phyloP scores from a whole-genome alignment of 495 filamentous ascomycete species.

The Penicillium tannophilum region DNA sequence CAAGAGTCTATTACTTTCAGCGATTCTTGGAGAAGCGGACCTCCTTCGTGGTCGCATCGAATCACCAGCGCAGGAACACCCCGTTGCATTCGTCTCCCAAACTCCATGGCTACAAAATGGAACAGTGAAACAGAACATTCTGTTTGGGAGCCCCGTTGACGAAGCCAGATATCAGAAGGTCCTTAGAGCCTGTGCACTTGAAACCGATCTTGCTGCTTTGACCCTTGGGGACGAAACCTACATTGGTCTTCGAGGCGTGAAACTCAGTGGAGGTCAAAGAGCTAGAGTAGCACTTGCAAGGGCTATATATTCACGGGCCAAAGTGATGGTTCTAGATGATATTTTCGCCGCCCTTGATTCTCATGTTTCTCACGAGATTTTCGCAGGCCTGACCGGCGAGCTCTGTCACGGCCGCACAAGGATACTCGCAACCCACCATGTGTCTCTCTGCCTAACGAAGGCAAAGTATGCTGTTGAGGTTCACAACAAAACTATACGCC shows the following conservation, averaged over 20 bases:
- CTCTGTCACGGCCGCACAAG: not conserved
- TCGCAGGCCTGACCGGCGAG: not conserved
- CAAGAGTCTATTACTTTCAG: not conserved
- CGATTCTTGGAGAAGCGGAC: not conserved
- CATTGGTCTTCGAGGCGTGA: not conserved
- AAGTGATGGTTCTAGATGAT: constrained; percentile 7
- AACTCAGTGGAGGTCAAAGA: constrained; percentile 2
- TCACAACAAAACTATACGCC: not conserved
- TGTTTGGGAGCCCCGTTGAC: not conserved
- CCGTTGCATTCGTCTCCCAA: not conserved
- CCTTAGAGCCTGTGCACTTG: not conserved
- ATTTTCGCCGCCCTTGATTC: constrained; percentile 1
- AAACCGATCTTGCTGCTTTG: constrained; percentile 3
- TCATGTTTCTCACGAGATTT: not conserved
- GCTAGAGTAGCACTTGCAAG: not conserved
- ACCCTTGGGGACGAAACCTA: not conserved
- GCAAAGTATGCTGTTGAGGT: not conserved
- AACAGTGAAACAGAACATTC: constrained; percentile 6
- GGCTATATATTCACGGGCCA: not conserved
- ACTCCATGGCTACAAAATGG: constrained; percentile 3
- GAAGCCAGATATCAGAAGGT: constrained; percentile 5
- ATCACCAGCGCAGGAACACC: not conserved
- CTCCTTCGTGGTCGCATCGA: not conserved
- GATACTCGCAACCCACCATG: not conserved
- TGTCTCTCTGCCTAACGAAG: not conserved